Evolutionary conservation across 371 early-diverging fungal species (phyloP).

Genomic region (Mucor indicus): DNA sequence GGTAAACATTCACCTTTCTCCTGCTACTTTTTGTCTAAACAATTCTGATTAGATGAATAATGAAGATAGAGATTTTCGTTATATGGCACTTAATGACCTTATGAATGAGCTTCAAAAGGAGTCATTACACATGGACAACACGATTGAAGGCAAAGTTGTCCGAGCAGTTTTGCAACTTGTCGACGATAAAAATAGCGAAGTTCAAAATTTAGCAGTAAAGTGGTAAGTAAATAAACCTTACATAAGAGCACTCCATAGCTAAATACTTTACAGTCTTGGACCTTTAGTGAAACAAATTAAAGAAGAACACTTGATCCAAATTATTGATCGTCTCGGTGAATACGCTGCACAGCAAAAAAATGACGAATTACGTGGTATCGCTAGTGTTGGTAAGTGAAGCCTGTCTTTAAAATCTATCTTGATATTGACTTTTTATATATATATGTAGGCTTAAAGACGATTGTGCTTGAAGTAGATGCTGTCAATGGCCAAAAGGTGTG

Average conservation of each 20-base stretch:
- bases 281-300: conserved; percentile 74
- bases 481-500: conserved; percentile 52
- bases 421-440: not conserved
- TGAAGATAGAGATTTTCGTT: conserved; percentile 89
- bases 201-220: conserved; percentile 91
- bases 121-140: conserved; percentile 58
- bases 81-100: conserved; percentile 91
- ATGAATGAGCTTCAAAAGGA: conserved; percentile 69
- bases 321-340: conserved; percentile 66
- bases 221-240: conserved; percentile 45
- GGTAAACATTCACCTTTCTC: conserved; percentile 31
- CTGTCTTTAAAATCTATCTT: not conserved
- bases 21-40: not conserved
- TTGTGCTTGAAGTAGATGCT: conserved; percentile 63
- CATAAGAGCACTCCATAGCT: too few relatives aligned
- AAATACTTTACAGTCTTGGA: conserved; percentile 52
- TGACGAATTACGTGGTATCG: conserved; percentile 73
- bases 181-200: conserved; percentile 87
- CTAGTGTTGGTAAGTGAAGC: conserved; percentile 62
- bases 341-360: conserved; percentile 51
- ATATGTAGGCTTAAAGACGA: conserved; percentile 66
- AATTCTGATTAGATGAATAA: conserved; percentile 57
- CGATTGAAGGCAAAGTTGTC: conserved; percentile 64
- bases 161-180: conserved; percentile 72
- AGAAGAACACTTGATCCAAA: conserved; percentile 62